Base-by-base conservation (phyloP, 2,329 filamentous ascomycete genomes). In the Aspergillus aculeatinus region DNA sequence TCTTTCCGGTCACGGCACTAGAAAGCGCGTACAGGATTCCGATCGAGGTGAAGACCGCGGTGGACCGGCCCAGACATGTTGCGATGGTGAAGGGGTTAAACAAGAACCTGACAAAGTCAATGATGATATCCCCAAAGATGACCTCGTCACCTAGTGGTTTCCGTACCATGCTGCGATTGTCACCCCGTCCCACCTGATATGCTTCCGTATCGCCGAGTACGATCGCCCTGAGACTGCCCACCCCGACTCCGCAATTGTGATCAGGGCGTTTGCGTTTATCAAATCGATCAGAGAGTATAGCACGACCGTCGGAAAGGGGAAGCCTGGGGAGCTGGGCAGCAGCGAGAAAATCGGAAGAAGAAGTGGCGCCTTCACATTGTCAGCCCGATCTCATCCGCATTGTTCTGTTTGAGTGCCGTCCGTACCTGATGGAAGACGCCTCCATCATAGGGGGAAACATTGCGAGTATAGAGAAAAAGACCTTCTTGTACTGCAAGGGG, bases 381-480 rank as follows among this genome's bases (percentile, higher is more conserved):
- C 52, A 61, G 55, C 29, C 16, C 23, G 21, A 62, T 39, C 27
- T 29, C 10, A 44, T 31, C 21, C 48, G 33, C 39, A 31, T 53
- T 16, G 48, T 16, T 14, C 14, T n/a, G 52, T 16, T n/a, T 33
- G 39, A 48, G 11, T 16, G 42, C 42, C 16, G 27, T 42, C 33
- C 54, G 47, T 71, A 86, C 85, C 78, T 89, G 87, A 74, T 89
- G 86, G 71, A 85, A 89, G 65, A 89, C 91, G 69, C 95, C 95
- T 65, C 95, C 95, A 75, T 99, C 92, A 79, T 98, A 99, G 1
- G 95, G 95, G 61, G 92, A 97, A 59, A 98, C 91, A 80, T 96
- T 96, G 76, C 96, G 91, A 65, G 91, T 93, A 76, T 98, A 98
- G 23, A 99, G 86, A 72, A 96, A 99, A 60, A 99, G 81, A 21